Conservation (phyloP, 441 rosid species). For the Hura crepitans region DNA sequence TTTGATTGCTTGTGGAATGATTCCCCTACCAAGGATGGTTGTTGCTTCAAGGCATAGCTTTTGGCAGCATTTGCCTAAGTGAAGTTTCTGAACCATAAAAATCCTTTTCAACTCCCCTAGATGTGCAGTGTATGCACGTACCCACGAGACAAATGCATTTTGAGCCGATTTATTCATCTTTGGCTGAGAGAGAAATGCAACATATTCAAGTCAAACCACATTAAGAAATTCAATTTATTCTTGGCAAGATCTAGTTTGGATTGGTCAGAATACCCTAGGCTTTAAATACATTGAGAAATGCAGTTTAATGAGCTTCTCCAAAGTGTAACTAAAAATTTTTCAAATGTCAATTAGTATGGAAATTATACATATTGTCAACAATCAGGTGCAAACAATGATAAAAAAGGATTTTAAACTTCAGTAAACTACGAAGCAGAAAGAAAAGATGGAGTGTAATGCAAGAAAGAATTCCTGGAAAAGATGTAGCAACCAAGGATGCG, state of each 20-base stretch:
- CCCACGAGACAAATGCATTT: slow-evolving; percentile 90
- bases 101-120: slow-evolving; percentile 85
- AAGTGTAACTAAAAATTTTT: neutral
- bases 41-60: slow-evolving; percentile 88
- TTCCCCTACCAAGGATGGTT: slow-evolving; percentile 74
- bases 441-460: slow-evolving; percentile 29
- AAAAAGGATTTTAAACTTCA: neutral
- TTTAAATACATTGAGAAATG: neutral
- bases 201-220: slow-evolving; percentile 17
- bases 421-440: no score
- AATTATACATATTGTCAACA: neutral
- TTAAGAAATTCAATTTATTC: neutral
- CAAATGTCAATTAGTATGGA: neutral
- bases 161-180: slow-evolving; percentile 62
- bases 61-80: slow-evolving; percentile 92
- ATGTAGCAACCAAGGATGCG: slow-evolving; percentile 71
- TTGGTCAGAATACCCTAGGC: neutral
- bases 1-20: slow-evolving; percentile 56
- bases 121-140: slow-evolving; percentile 84
- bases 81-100: slow-evolving; percentile 85
- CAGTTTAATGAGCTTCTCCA: neutral
- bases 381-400: neutral
- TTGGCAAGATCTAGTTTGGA: neutral
- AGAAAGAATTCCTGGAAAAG: slow-evolving; percentile 64
- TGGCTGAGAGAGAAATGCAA: slow-evolving; percentile 39